phyloP scores from a whole-genome alignment of 2,329 filamentous ascomycete species.

The Talaromyces sp. region DNA sequence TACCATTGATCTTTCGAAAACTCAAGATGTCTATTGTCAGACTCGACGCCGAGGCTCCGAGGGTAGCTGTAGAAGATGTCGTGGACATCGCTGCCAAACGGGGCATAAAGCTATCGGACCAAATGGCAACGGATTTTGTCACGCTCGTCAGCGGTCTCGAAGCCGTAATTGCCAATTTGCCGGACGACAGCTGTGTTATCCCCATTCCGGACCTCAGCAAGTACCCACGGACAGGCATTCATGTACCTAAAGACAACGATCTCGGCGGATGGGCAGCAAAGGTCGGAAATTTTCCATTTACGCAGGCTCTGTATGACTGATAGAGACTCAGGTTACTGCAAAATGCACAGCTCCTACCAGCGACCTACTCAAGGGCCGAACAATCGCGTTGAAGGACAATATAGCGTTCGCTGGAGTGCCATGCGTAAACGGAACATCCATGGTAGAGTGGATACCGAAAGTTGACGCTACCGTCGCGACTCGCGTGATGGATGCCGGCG shows the following conservation, averaged over 20 bases:
- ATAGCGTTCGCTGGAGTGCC: conserved; percentile 1
- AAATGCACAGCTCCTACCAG: conserved; percentile 1
- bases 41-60: neutral
- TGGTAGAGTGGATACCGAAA: conserved; percentile 18
- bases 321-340: neutral
- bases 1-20: neutral
- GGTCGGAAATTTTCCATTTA: neutral
- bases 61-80: conserved; percentile 6
- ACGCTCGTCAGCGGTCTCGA: conserved; percentile 7
- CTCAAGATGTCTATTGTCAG: conserved; percentile 3
- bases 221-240: conserved; percentile 3
- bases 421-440: neutral
- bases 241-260: conserved; percentile 3
- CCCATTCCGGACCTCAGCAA: conserved; percentile 6
- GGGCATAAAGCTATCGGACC: conserved; percentile 3
- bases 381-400: neutral
- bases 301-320: neutral
- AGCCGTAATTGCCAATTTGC: neutral
- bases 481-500: conserved; percentile 27
- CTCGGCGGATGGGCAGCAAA: conserved; percentile 5
- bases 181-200: neutral
- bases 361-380: neutral
- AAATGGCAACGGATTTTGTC: conserved; percentile 3
- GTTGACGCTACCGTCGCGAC: conserved; percentile 28
- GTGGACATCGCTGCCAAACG: conserved; percentile 1